Evolutionary conservation across 2,329 filamentous ascomycete genomes (phyloP), one percentile per base, ranked within the genome.

Genomic region (Aspergillus fumigatiaffinis): DNA sequence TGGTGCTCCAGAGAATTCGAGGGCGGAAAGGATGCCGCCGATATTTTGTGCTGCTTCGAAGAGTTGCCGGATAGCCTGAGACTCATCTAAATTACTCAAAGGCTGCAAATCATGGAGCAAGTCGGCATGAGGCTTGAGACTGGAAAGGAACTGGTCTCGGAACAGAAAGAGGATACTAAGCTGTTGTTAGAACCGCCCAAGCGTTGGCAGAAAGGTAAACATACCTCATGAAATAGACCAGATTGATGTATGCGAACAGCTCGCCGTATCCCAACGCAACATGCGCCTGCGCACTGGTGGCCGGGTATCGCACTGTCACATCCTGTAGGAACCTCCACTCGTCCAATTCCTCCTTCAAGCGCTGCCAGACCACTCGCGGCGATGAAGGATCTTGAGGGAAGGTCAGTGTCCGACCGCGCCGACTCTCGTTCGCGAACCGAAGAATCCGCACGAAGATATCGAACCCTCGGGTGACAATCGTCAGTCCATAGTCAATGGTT

Each of bases 221-320:
- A 23, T 62, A 72, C 71, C 71, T 73, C 71, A 74, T 74, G 23
- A 70, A 74, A 53, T 73, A 68, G 1, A 74, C 66, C 35, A 74
- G 50, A 54, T 74, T 74, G 32, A 74, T 73, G n/a, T 74, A 74
- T 1, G 71, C 71, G 53, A 74, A 74, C 9, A 73, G 47, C 52
- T 73, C 71, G 1, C 71, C 71, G 38, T 72, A 73, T 6, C 71
- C 71, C 1, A 74, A 56, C 2, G 71, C 66, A 3, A 74, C 71
- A 59, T 73, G 71, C 0, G 68, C 71, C 53, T 71, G 71, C 4
- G 66, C 71, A 55, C 64, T 68, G 2, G 71, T 74, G n/a, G 61
- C 62, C 3, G 71, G 71, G 52, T 70, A 74, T 29, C 58, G 63
- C 28, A 74, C 68, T 0, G 71, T 74, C 3, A 55, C 55, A 52